Conservation (phyloP, 345 rosid species). For the Aquilaria malaccensis region DNA sequence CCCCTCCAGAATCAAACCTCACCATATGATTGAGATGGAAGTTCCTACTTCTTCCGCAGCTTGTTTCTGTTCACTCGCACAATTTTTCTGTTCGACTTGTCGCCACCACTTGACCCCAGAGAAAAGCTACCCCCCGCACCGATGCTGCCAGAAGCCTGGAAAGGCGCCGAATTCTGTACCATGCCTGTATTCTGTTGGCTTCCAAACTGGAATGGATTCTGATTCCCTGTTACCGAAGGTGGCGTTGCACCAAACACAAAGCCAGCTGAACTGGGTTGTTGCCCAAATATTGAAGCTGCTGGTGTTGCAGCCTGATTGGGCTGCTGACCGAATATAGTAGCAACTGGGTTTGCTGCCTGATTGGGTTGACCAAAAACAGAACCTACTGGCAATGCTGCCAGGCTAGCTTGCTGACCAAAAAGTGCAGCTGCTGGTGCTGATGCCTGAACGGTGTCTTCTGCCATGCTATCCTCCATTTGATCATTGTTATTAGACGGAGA, state of each 20-base stretch:
- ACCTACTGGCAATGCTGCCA: slow-evolving; percentile 19
- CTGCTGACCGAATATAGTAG: slow-evolving; percentile 43
- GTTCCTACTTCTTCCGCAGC: slow-evolving; percentile 43
- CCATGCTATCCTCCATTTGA: slow-evolving; percentile 98
- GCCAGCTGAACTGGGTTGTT: slow-evolving; percentile 28
- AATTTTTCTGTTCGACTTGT: slow-evolving; percentile 55
- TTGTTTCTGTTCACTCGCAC: slow-evolving; percentile 34
- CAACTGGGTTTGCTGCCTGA: slow-evolving; percentile 39
- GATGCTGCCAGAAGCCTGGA: slow-evolving; percentile 55
- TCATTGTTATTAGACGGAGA: slow-evolving; percentile 45
- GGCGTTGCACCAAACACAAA: slow-evolving; percentile 34
- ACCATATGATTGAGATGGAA: not conserved
- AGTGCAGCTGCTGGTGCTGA: slow-evolving; percentile 30
- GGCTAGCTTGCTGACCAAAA: slow-evolving; percentile 35
- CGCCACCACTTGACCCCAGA: slow-evolving; percentile 63
- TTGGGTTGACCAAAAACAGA: slow-evolving; percentile 19
- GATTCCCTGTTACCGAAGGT: slow-evolving; percentile 22
- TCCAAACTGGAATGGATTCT: slow-evolving; percentile 59
- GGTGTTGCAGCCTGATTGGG: slow-evolving; percentile 16
- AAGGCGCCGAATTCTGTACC: slow-evolving; percentile 45
- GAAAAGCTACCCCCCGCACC: slow-evolving; percentile 78
- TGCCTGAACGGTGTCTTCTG: slow-evolving; percentile 80
- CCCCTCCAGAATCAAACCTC: not conserved
- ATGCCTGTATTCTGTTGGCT: slow-evolving; percentile 37
- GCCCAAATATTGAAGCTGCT: slow-evolving; percentile 38